Evolutionary conservation across 2,329 filamentous ascomycete genomes (phyloP), one percentile per base, ranked within the genome.

Genomic region (Clarireedia monteithiana): DNA sequence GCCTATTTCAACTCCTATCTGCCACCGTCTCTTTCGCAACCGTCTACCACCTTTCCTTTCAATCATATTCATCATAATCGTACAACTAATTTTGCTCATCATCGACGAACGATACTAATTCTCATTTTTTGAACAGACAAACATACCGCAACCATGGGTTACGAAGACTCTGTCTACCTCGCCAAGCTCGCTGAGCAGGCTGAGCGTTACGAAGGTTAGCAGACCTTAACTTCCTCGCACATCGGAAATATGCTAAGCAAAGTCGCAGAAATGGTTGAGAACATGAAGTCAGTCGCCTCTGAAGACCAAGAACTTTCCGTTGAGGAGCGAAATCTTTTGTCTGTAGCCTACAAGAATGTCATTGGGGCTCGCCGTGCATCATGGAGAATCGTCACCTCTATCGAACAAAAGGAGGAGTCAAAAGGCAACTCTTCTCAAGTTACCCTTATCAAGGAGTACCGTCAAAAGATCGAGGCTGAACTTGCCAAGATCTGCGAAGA

Each of bases 211-310:
- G 92, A 99, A 92, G 94, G 94, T 97, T 80, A 71, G 82, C 71
- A 65, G n/a, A 76, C 55, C 26, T 50, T 17, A 30, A 49, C 14
- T 7, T 34, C 3, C 23, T 46, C 34, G 38, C 40, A 59, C 23
- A 52, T 47, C 50, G 44, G 50, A 30, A 39, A 56, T 42, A 56
- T 60, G 57, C 62, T 63, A 62, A 58, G 38, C n/a, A 27, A 17
- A 48, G 27, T 48, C 64, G 58, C 76, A 96, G 94, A 97, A 80
- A 97, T 97, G 92, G 92, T 97, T 69, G 91, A 86, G 73, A 96
- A 92, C 82, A 97, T 97, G 94, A 97, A 97, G 89, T 91, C 96
- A 87, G 92, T 97, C 71, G 92, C 92, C 77, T 95, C 96, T 80
- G 85, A 88, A 84, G 83, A 81, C 67, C 81, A 82, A 69, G 88